Evolutionary conservation across 73 alveolate genomes (phyloP).

Genomic region (Paramecium caudatum): DNA sequence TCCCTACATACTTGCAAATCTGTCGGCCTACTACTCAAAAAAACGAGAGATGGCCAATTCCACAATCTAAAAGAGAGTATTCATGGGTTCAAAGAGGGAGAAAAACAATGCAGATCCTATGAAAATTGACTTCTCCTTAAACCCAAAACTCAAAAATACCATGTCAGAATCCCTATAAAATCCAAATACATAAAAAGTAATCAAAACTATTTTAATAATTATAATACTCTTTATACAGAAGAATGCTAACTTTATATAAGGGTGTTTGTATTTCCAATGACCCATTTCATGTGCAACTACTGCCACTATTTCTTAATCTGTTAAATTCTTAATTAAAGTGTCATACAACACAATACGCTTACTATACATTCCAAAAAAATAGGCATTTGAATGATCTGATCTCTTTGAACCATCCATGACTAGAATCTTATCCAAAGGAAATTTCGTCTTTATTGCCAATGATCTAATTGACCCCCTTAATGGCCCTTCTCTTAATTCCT

Average conservation of each 20-base stretch:
- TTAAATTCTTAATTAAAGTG: constrained; percentile 84
- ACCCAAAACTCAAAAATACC: constrained; percentile 90
- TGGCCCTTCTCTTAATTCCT: constrained; percentile 91
- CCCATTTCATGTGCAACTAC: constrained; percentile 98
- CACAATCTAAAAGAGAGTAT: constrained; percentile 74
- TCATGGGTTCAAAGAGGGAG: constrained; percentile 83
- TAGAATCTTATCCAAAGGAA: constrained; percentile 89
- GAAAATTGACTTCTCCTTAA: constrained; percentile 76
- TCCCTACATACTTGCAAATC: constrained; percentile 75
- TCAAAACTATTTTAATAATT: constrained; percentile 79
- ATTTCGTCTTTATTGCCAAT: constrained; percentile 86
- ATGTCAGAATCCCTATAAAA: constrained; percentile 72
- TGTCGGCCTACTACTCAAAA: constrained; percentile 87
- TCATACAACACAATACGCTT: constrained; percentile 95
- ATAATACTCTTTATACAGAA: constrained; percentile 78
- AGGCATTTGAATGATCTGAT: constrained; percentile 96
- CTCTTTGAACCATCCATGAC: constrained; percentile 92
- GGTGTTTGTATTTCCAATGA: constrained; percentile 94
- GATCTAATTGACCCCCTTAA: constrained; percentile 85
- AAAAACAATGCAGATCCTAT: constrained; percentile 85
- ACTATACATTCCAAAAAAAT: constrained; percentile 92
- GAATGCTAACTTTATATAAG: constrained; percentile 75
- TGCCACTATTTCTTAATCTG: constrained; percentile 90
- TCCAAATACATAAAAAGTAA: constrained; percentile 71
- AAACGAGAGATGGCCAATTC: constrained; percentile 80